Conservation (phyloP, 164 flowering plant genomes). For the Kalanchoe fedtschenkoi region DNA sequence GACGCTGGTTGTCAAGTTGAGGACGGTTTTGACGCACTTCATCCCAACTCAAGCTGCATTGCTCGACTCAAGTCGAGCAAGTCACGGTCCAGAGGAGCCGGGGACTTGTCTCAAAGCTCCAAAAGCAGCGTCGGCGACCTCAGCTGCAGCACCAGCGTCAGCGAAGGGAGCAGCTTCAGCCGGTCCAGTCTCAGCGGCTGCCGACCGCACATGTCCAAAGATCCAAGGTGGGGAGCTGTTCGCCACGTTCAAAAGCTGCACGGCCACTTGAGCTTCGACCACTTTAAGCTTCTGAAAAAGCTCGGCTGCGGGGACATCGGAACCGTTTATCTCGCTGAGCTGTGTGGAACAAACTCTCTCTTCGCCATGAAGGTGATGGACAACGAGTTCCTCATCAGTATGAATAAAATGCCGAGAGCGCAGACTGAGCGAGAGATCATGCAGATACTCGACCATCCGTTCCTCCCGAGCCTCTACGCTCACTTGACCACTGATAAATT, state of each 20-base stretch:
- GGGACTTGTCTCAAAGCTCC: conserved; percentile 79
- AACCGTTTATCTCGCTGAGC: conserved; percentile 73
- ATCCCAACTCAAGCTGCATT: conserved; percentile 13
- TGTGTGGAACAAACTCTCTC: conserved; percentile 47
- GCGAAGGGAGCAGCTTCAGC: conserved; percentile 65
- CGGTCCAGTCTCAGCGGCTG: conserved; percentile 45
- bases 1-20: neutral
- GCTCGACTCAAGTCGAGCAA: conserved; percentile 19
- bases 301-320: conserved; percentile 94
- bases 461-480: conserved; percentile 74
- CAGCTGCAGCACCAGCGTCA: conserved; percentile 56
- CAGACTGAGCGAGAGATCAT: conserved; percentile 75
- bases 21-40: neutral
- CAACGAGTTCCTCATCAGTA: conserved; percentile 47
- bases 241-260: conserved; percentile 41
- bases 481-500: conserved; percentile 56
- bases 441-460: conserved; percentile 83
- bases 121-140: conserved; percentile 69
- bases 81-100: conserved; percentile 45
- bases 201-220: conserved; percentile 91
- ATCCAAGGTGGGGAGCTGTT: conserved; percentile 73
- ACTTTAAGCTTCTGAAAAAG: conserved; percentile 64
- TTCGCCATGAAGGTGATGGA: conserved; percentile 89
- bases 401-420: conserved; percentile 58
- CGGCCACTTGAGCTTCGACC: conserved; percentile 40